phyloP scores from a whole-genome alignment of 129 eudicot species.

The Scalesia atractyloides region DNA sequence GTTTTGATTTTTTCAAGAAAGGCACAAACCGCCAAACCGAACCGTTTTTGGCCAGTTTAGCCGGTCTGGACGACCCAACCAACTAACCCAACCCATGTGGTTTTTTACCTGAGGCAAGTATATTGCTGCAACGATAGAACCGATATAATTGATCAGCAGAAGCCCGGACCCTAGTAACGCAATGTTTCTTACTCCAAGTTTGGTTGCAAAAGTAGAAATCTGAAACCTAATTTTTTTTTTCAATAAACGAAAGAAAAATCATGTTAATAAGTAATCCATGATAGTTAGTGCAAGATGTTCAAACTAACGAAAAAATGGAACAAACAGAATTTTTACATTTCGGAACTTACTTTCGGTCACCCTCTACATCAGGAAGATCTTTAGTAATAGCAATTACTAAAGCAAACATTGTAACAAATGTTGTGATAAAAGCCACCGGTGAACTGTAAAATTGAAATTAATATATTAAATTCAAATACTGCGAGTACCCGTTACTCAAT shows the following conservation, averaged over 20 bases:
- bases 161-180: constrained; percentile 92
- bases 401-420: constrained; percentile 95
- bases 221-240: constrained; percentile 56
- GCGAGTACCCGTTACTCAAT: neutral
- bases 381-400: constrained; percentile 97
- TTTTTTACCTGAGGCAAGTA: constrained; percentile 81
- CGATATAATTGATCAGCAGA: constrained; percentile 79
- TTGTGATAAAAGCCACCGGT: constrained; percentile 94
- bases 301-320: neutral
- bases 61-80: neutral
- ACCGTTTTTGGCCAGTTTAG: neutral
- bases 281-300: neutral
- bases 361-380: constrained; percentile 99
- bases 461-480: constrained; percentile 11
- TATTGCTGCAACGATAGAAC: constrained; percentile 74
- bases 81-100: neutral
- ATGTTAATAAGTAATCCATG: neutral
- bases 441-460: constrained; percentile 47
- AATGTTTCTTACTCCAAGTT: constrained; percentile 95
- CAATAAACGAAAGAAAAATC: neutral
- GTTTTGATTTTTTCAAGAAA: too few relatives aligned
- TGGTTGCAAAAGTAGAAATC: constrained; percentile 94
- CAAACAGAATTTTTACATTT: neutral
- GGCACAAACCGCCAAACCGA: neutral
- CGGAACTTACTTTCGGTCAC: constrained; percentile 90